A percentile compares a stretch with the other conserved stretches of the same genome.
Evolutionary conservation across 768 basidiomycete genomes (phyloP).

Genomic region (Podaxis sp.): DNA sequence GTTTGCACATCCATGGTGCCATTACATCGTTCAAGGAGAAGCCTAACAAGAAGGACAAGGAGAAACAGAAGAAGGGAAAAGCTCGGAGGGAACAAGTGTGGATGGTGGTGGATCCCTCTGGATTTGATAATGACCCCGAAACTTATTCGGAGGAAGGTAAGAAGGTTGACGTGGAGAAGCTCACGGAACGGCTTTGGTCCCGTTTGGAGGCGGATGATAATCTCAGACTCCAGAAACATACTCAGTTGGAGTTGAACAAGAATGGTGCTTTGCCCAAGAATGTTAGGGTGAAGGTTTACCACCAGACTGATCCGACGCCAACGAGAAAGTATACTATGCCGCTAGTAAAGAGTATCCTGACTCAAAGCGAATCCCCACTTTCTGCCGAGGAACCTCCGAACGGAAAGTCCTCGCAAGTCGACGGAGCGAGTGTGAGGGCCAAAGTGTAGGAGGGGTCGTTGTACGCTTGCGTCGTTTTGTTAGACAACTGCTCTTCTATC

Average conservation of each 20-base stretch:
- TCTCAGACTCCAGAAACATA: constrained; percentile 48
- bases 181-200: constrained; percentile 47
- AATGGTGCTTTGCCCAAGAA: constrained; percentile 23
- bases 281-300: constrained; percentile 49
- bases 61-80: constrained; percentile 29
- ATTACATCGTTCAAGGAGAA: constrained; percentile 61
- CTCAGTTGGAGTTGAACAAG: constrained; percentile 31
- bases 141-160: constrained; percentile 9
- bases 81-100: constrained; percentile 20
- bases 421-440: no score
- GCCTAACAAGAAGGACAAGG: constrained; percentile 30
- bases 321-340: constrained; percentile 70
- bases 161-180: constrained; percentile 28
- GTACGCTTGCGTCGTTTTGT: no score
- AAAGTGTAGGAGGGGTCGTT: no score
- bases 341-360: constrained; percentile 55
- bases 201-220: constrained; percentile 55
- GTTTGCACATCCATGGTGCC: constrained; percentile 68
- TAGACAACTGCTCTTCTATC: no score
- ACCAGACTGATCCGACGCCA: constrained; percentile 58
- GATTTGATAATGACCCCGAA: not conserved
- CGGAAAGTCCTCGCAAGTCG: not conserved
- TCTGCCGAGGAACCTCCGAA: not conserved
- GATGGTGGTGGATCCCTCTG: constrained; percentile 43
- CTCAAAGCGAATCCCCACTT: constrained; percentile 19